These are phyloP conservation scores for Aspergillus sparsus DNA, from an alignment of 495 filamentous ascomycete genomes.

Conservation along the genomic window DNA sequence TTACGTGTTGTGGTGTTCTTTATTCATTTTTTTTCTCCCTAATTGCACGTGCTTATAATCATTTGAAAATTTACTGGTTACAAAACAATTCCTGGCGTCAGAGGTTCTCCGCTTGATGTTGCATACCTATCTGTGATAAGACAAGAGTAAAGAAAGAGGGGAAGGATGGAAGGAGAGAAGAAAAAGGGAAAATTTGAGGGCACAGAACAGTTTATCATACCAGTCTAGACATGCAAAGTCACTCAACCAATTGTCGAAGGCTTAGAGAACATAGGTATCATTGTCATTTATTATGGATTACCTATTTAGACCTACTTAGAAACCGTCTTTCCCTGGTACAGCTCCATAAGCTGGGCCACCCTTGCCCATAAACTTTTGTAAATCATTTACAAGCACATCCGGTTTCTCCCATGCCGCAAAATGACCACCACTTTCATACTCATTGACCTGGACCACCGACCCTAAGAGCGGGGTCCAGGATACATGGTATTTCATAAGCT, in stretches of 20 bases:
- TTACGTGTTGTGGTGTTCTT: constrained; percentile 8
- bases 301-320: constrained; percentile 41
- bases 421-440: constrained; percentile 50
- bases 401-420: constrained; percentile 56
- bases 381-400: constrained; percentile 42
- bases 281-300: neutral
- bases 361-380: constrained; percentile 46
- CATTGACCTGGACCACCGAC: constrained; percentile 42
- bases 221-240: too few species aligned
- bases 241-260: too few species aligned
- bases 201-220: too few species aligned
- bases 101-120: constrained; percentile 35
- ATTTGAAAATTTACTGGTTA: constrained; percentile 23
- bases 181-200: too few species aligned
- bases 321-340: constrained; percentile 40
- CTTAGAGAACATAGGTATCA: constrained; percentile 4
- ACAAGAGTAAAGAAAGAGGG: neutral
- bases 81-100: constrained; percentile 24
- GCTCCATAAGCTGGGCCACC: constrained; percentile 41
- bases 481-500: constrained; percentile 43
- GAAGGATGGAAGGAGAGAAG: too few species aligned
- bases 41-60: constrained; percentile 15
- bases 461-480: constrained; percentile 45
- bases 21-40: constrained; percentile 15
- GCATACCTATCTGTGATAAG: constrained; percentile 20